Conservation (phyloP, 225 moss, liverwort and hornwort genomes). For the Polytrichum formosum region DNA sequence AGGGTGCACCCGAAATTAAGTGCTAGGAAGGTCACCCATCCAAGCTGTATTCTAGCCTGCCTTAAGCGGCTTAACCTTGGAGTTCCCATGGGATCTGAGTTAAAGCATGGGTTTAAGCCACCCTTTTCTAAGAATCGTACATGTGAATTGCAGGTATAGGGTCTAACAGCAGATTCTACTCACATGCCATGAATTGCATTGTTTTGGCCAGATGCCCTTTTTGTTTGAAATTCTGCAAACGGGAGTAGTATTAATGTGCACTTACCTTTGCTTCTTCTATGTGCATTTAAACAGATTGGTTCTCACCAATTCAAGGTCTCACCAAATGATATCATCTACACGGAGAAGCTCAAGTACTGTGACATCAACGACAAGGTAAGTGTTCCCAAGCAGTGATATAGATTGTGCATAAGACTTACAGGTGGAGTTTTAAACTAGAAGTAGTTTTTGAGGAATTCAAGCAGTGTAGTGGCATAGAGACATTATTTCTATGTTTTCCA, state of each 20-base stretch:
- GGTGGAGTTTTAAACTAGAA: background rate
- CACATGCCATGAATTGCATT: background rate
- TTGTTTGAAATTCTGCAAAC: background rate
- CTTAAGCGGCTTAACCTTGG: too few relatives aligned
- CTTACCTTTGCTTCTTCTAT: slow-evolving; percentile 5
- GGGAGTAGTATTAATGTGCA: background rate
- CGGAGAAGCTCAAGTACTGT: slow-evolving; percentile 81
- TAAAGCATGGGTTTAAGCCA: too few relatives aligned
- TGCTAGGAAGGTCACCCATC: too few relatives aligned
- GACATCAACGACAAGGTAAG: slow-evolving; percentile 76
- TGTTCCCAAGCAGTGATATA: background rate
- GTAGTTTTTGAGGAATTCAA: background rate
- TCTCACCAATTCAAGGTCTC: slow-evolving; percentile 88
- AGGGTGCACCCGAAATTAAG: too few relatives aligned
- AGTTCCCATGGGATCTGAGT: too few relatives aligned
- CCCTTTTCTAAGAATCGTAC: too few relatives aligned
- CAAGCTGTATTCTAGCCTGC: too few relatives aligned
- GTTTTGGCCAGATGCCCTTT: background rate
- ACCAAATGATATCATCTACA: slow-evolving; percentile 76
- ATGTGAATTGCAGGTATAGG: too few relatives aligned
- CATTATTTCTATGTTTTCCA: too few relatives aligned
- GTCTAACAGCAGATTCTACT: too few relatives aligned
- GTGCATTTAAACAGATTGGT: slow-evolving; percentile 37
- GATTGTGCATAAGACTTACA: background rate
- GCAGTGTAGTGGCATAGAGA: too few relatives aligned